A percentile compares a stretch with the other conserved stretches of the same genome.
phyloP scores from a whole-genome alignment of 768 basidiomycete species.

The Mycena pura region DNA sequence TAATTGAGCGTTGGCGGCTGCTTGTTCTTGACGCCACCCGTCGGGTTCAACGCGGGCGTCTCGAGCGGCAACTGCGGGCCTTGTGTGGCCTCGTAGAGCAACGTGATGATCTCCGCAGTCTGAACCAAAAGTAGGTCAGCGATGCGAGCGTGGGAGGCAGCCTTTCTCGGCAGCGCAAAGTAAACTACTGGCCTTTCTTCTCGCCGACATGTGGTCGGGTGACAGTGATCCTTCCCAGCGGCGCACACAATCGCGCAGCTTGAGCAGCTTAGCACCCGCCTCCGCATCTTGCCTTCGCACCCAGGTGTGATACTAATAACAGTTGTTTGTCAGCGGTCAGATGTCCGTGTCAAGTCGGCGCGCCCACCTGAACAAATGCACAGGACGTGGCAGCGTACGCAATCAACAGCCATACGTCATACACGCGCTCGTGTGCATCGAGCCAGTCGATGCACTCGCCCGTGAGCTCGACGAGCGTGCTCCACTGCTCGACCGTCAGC shows the following conservation, averaged over 20 bases:
- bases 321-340: slow-evolving; percentile 12
- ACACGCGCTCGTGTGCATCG: slow-evolving; percentile 75
- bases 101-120: slow-evolving; percentile 91
- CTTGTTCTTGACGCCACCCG: slow-evolving; percentile 67
- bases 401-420: slow-evolving; percentile 88
- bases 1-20: slow-evolving; percentile 69
- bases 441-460: slow-evolving; percentile 91
- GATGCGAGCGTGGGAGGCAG: not conserved
- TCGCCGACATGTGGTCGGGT: slow-evolving; percentile 93
- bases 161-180: slow-evolving; percentile 4
- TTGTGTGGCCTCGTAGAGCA: slow-evolving; percentile 94
- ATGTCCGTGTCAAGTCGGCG: slow-evolving; percentile 10
- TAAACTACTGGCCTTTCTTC: slow-evolving; percentile 74
- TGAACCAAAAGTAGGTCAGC: slow-evolving; percentile 38
- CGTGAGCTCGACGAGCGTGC: slow-evolving; percentile 71
- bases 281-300: slow-evolving; percentile 80
- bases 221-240: slow-evolving; percentile 89
- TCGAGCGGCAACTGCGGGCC: slow-evolving; percentile 60
- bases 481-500: slow-evolving; percentile 83
- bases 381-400: slow-evolving; percentile 89
- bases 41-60: slow-evolving; percentile 77
- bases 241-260: slow-evolving; percentile 83
- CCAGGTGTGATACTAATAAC: slow-evolving; percentile 87
- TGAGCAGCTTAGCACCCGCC: slow-evolving; percentile 76
- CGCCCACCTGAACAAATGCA: slow-evolving; percentile 84